Evolutionary conservation across 495 filamentous ascomycete species (phyloP), one percentile per base, ranked within the genome.

Genomic region (Astrothelium macrocarpum): DNA sequence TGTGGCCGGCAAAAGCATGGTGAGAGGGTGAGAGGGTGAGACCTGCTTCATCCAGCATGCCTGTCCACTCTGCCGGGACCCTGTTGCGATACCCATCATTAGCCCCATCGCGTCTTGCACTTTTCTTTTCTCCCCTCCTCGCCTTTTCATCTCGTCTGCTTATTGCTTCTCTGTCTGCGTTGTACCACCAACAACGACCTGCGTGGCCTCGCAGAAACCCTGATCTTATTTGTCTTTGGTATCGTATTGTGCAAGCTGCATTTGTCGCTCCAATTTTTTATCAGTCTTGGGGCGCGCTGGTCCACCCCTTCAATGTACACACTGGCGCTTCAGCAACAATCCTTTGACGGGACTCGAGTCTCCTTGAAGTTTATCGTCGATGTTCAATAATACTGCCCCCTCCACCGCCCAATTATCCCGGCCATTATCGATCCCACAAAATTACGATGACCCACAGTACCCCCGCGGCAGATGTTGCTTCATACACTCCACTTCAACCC

Each of bases 381-480:
- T 56, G 49, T 56, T 56, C 49, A 56, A 56, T 56, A 56, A 56
- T 25, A 56, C 20, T 56, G 2, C 25, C 16, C 25, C 49, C 29
- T 5, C 25, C 20, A 16, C 49, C 23, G 20, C 49, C 25, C 49
- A 56, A 56, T 5, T 29, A 7, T 56, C 25, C 2, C 49, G 49
- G 20, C 49, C 3, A 9, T 29, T 29, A 28, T 25, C 20, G 2
- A 28, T 25, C 23, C 26, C 49, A 7, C 1, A 9, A 25, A 9
- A 56, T 0, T 5, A 59, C 59, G 25, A 64, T 59, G 67, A 64
- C 59, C 64, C 60, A 29, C 66, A 62, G 28, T 63, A 74, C 3
- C 73, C 73, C 14, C 65, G 68, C 29, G 73, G 73, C 67, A 67
- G 69, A 64, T 76, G 73, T 66, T 65, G 68, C 60, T 74, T 70